These are phyloP conservation scores for Blastocystis sp. DNA, from an alignment of 352 stramenopile genomes.

Conservation along the genomic window DNA sequence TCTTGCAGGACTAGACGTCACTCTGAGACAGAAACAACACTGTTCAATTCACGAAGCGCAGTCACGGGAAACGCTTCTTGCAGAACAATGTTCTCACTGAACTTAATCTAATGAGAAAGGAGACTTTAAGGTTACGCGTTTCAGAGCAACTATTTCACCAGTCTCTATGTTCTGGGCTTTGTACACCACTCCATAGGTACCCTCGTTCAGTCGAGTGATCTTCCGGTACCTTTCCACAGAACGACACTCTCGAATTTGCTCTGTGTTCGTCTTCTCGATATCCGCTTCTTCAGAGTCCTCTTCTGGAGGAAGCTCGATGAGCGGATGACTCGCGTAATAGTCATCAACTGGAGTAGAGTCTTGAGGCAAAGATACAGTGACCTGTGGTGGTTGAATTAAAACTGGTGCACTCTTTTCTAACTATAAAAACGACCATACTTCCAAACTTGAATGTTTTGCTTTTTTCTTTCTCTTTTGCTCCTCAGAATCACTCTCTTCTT, in stretches of 20 bases:
- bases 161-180: slow-evolving; percentile 85
- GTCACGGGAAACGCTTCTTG: slow-evolving; percentile 78
- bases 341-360: not conserved
- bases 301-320: slow-evolving; percentile 37
- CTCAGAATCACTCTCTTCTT: slow-evolving; percentile 36
- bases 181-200: slow-evolving; percentile 93
- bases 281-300: not conserved
- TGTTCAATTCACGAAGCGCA: slow-evolving; percentile 77
- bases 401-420: not conserved
- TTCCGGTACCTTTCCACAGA: slow-evolving; percentile 71
- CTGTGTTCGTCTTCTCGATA: not conserved
- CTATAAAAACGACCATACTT: not conserved
- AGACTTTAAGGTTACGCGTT: slow-evolving; percentile 66
- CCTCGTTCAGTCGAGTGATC: slow-evolving; percentile 83
- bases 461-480: slow-evolving; percentile 45
- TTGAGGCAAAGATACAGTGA: slow-evolving; percentile 20
- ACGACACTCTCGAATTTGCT: slow-evolving; percentile 24
- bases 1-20: slow-evolving; percentile 69
- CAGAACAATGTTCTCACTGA: slow-evolving; percentile 40
- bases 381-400: not conserved
- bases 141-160: slow-evolving; percentile 83
- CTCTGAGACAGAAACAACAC: not conserved
- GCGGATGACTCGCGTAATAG: slow-evolving; percentile 31
- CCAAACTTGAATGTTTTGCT: slow-evolving; percentile 19
- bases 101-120: slow-evolving; percentile 30